Evolutionary conservation across 2,329 filamentous ascomycete genomes (phyloP), one percentile per base, ranked within the genome.

Genomic region (Blastomyces percursus): DNA sequence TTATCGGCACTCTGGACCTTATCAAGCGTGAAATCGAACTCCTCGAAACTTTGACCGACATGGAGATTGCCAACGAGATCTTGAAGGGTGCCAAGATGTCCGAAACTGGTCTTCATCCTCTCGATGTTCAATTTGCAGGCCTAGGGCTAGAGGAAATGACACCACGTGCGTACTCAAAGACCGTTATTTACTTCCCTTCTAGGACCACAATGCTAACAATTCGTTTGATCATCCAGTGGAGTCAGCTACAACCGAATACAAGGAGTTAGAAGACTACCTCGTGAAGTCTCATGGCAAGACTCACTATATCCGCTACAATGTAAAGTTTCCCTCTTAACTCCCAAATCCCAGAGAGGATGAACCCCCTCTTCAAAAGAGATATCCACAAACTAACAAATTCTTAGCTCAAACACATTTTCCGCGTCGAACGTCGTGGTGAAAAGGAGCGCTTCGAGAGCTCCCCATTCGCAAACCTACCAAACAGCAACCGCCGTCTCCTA

Each of bases 11-110:
- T 48, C 71, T 82, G 24, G 67, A 67, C 1, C 74, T 81, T 66
- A 81, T 96, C 68, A 91, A 92, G 76, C 82, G 77, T 68, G 91
- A 96, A 75, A 82, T 93, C 67, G 87, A 90, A 54, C 81, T 95
- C 67, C 82, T 96, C 0, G 90, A 95, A 69, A 89, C 86, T 64
- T 77, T 96, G 71, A 87, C 86, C 1, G 90, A 94, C 69, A 93
- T 96, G 89, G 91, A 92, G 74, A 87, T 90, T 64, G 86, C 90
- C 1, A 84, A 85, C 27, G 82, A 86, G 32, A 88, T 96, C 70
- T 87, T 95, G 82, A 91, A 90, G 74, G 77, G 77, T n/a, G 77
- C 80, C 3, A 82, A 84, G 46, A 76, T 82, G 35, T 76, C 76
- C 11, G 78, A 81, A 9, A 76, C 77, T 14, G 48, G 60, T 52